Evolutionary conservation across 805 yeast species (phyloP).

Genomic region (Lachancea waltii): DNA sequence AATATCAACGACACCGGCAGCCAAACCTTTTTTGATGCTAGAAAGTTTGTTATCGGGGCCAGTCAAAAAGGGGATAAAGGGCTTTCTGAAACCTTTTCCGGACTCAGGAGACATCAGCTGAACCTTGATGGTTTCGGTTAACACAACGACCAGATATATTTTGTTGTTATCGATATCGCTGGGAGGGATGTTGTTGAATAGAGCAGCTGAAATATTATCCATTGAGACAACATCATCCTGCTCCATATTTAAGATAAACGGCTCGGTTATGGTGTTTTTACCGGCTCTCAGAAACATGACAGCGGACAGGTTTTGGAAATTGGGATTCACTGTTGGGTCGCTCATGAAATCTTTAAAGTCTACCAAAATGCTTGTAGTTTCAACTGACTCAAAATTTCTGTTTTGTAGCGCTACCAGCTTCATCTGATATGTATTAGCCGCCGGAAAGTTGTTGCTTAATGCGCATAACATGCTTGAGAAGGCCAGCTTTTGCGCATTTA

Average conservation of each 20-base stretch:
- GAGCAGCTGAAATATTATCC: slow-evolving; percentile 69
- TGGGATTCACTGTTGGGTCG: slow-evolving; percentile 53
- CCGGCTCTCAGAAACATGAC: slow-evolving; percentile 63
- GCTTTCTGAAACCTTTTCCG: slow-evolving; percentile 10
- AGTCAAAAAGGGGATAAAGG: slow-evolving; percentile 21
- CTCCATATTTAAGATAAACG: slow-evolving; percentile 62
- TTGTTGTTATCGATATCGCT: slow-evolving; percentile 56
- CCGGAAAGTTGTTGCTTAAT: slow-evolving; percentile 65
- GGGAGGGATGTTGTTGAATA: slow-evolving; percentile 70
- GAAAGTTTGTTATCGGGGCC: slow-evolving; percentile 23
- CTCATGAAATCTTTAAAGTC: slow-evolving; percentile 66
- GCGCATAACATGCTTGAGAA: slow-evolving; percentile 65
- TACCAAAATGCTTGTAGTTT: slow-evolving; percentile 57
- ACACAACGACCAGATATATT: slow-evolving; percentile 66
- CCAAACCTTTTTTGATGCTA: slow-evolving; percentile 66
- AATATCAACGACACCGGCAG: slow-evolving; percentile 83
- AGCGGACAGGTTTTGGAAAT: slow-evolving; percentile 63
- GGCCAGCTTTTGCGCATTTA: slow-evolving; percentile 54
- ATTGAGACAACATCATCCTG: slow-evolving; percentile 52
- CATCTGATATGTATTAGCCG: slow-evolving; percentile 30
- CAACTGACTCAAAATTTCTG: slow-evolving; percentile 42
- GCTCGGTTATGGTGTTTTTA: slow-evolving; percentile 64
- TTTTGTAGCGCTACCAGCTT: slow-evolving; percentile 42
- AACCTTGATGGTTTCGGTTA: slow-evolving; percentile 62
- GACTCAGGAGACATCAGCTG: slow-evolving; percentile 18